Conservation (phyloP, 768 basidiomycete species). For the Agaricus subrufescens region DNA sequence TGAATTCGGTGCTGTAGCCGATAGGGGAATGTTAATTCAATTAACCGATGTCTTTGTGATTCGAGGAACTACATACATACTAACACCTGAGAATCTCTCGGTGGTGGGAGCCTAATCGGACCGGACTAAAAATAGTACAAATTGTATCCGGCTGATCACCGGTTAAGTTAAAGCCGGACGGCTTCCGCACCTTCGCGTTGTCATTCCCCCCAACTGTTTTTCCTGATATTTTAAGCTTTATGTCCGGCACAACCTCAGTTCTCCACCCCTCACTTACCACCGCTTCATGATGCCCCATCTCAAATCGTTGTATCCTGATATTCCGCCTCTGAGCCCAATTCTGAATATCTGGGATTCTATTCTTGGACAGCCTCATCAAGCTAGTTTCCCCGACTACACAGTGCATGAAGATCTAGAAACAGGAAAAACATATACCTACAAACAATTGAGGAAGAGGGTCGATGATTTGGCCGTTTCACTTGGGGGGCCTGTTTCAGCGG, state of each 20-base stretch:
- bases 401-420: conserved; percentile 53
- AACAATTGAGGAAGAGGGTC: conserved; percentile 47
- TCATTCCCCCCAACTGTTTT: neutral
- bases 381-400: conserved; percentile 47
- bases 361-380: conserved; percentile 49
- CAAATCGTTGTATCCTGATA: conserved; percentile 50
- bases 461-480: conserved; percentile 53
- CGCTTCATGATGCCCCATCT: conserved; percentile 38
- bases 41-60: no score
- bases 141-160: neutral
- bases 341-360: conserved; percentile 54
- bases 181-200: neutral
- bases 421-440: conserved; percentile 37
- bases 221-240: neutral
- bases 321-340: conserved; percentile 38
- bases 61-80: no score
- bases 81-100: no score
- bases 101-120: neutral
- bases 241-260: neutral
- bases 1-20: no score
- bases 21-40: no score
- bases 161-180: neutral
- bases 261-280: neutral
- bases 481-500: conserved; percentile 33
- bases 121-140: neutral